Evolutionary conservation across 163 green algal species (phyloP).

Genomic region (Coccomyxa subellipsoidea): DNA sequence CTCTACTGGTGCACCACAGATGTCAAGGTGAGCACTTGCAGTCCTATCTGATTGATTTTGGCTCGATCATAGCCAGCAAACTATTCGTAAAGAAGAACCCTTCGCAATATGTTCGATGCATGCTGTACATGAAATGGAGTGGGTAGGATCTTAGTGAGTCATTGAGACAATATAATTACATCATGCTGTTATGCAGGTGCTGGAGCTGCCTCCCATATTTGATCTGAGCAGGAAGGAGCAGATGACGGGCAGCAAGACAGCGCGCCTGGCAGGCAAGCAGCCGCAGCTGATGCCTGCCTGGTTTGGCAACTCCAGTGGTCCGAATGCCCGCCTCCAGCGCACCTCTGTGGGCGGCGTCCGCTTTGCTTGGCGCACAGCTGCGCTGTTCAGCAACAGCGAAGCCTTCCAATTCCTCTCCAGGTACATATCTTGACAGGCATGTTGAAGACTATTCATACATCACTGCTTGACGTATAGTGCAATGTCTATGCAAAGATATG

Average conservation of each 20-base stretch:
- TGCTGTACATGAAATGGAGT: too few relatives aligned
- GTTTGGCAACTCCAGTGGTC: not conserved
- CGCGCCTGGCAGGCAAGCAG: not conserved
- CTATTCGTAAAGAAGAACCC: too few relatives aligned
- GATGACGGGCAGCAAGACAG: not conserved
- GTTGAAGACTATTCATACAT: too few relatives aligned
- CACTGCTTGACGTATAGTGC: too few relatives aligned
- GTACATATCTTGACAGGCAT: too few relatives aligned
- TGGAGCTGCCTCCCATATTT: constrained; percentile 3
- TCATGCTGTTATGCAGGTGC: constrained; percentile 4
- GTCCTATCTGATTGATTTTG: too few relatives aligned
- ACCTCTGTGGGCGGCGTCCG: not conserved
- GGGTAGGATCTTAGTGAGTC: too few relatives aligned
- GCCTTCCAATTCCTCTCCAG: not conserved
- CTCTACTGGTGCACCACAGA: not conserved
- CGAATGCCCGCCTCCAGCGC: not conserved
- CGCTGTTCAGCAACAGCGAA: not conserved
- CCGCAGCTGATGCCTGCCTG: not conserved
- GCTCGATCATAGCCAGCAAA: too few relatives aligned
- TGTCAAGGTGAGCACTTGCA: constrained; percentile 5
- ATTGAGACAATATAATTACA: too few relatives aligned
- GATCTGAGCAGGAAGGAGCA: not conserved
- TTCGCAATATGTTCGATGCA: too few relatives aligned
- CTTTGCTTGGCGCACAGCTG: not conserved
- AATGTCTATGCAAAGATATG: too few relatives aligned